Evolutionary conservation across 805 yeast species (phyloP).

Genomic region (Yamadazyma akitaensis): DNA sequence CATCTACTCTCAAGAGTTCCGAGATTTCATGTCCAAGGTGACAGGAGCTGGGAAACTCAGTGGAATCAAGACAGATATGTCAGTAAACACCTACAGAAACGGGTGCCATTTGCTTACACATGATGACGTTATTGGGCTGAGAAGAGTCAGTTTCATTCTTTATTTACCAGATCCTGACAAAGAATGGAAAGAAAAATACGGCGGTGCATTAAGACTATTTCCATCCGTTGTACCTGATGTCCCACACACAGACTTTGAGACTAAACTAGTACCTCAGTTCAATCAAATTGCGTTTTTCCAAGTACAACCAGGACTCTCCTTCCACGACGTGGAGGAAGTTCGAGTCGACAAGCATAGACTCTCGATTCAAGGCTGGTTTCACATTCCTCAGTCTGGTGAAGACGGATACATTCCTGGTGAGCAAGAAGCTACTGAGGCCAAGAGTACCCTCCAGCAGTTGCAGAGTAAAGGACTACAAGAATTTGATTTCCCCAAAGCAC

Average conservation of each 20-base stretch:
- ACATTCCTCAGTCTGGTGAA: constrained; percentile 92
- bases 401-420: constrained; percentile 80
- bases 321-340: constrained; percentile 98
- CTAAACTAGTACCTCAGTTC: constrained; percentile 83
- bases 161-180: constrained; percentile 92
- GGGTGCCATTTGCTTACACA: constrained; percentile 94
- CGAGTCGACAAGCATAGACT: constrained; percentile 85
- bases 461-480: constrained; percentile 75
- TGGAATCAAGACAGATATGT: constrained; percentile 89
- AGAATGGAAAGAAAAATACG: constrained; percentile 86
- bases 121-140: constrained; percentile 95
- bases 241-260: constrained; percentile 72
- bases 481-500: constrained; percentile 75
- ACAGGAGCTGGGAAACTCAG: constrained; percentile 88
- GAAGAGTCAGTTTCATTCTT: constrained; percentile 88
- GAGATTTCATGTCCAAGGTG: constrained; percentile 71
- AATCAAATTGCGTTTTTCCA: constrained; percentile 95
- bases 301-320: constrained; percentile 93
- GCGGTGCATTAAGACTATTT: constrained; percentile 86
- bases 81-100: constrained; percentile 84
- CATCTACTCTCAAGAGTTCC: constrained; percentile 78
- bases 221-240: constrained; percentile 87
- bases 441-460: constrained; percentile 73
- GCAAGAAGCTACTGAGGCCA: constrained; percentile 71
- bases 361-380: constrained; percentile 98